Conservation (phyloP, 192 early-diverging fungal genomes). For the Backusella circina region DNA sequence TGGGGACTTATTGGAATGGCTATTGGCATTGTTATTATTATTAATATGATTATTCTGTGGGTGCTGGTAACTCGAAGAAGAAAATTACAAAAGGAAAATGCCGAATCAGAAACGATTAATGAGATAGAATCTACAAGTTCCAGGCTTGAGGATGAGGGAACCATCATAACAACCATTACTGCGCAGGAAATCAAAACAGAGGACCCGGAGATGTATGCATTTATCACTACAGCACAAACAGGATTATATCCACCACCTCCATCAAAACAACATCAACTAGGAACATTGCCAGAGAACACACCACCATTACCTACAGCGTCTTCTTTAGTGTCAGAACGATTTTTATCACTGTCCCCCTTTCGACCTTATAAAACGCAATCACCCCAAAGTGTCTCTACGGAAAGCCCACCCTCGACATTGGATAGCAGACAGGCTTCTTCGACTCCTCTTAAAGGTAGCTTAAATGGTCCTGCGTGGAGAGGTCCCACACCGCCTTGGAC, state of each 20-base stretch:
- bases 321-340: not conserved
- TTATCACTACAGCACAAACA: not conserved
- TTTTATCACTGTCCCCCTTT: not conserved
- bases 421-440: not conserved
- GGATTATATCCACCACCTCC: conserved; percentile 1
- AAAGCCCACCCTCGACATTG: not conserved
- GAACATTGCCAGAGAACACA: not conserved
- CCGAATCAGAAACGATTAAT: not conserved
- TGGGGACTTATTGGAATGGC: not conserved
- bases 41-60: not conserved
- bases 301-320: not conserved
- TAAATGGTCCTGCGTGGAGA: not conserved
- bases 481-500: conserved; percentile 7
- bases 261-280: not conserved
- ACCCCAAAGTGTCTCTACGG: not conserved
- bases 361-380: not conserved
- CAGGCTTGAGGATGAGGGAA: not conserved
- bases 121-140: not conserved
- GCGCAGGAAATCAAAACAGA: not conserved
- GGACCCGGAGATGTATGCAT: not conserved
- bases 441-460: not conserved
- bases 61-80: conserved; percentile 1
- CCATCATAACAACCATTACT: not conserved
- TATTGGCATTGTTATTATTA: not conserved
- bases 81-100: not conserved